phyloP scores from a whole-genome alignment of 2,329 filamentous ascomycete genomes.

The Curvularia lunata region DNA sequence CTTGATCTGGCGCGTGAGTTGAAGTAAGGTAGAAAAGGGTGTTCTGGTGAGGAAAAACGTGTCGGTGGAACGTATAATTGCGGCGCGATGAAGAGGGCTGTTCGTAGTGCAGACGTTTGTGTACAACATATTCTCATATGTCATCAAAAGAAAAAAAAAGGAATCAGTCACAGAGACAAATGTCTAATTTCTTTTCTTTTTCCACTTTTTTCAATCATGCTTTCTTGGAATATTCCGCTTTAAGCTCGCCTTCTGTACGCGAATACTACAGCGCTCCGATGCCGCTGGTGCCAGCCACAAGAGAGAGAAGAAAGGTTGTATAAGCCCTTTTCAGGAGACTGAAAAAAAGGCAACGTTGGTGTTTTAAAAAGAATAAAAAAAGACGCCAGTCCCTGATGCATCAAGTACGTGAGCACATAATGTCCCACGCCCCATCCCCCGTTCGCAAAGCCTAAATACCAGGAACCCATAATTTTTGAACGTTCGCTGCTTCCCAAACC shows the following conservation, averaged over 20 bases:
- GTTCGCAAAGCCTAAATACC: constrained; percentile 8
- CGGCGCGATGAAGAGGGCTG: not conserved
- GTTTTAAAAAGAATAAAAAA: not conserved
- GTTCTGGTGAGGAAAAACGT: not conserved
- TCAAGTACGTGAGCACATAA: constrained; percentile 1
- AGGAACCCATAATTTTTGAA: constrained; percentile 7
- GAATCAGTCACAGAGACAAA: not conserved
- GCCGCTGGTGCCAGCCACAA: not conserved
- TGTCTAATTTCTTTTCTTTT: not conserved
- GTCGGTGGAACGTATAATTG: not conserved
- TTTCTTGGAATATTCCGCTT: not conserved
- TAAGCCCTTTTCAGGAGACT: not conserved
- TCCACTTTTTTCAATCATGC: not conserved
- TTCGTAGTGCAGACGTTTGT: not conserved
- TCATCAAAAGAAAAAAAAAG: not conserved
- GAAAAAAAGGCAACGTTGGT: not conserved
- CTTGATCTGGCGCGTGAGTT: constrained; percentile 11
- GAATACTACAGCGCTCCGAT: not conserved
- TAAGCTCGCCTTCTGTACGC: not conserved
- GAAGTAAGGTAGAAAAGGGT: too few relatives aligned
- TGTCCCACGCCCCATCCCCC: constrained; percentile 3
- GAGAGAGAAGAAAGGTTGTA: not conserved
- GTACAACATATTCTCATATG: not conserved
- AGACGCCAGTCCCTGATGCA: constrained; percentile 5
- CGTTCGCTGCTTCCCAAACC: not conserved